These are phyloP conservation scores for Nematocida displodere DNA, from an alignment of 371 early-diverging fungal genomes.

Conservation along the genomic window DNA sequence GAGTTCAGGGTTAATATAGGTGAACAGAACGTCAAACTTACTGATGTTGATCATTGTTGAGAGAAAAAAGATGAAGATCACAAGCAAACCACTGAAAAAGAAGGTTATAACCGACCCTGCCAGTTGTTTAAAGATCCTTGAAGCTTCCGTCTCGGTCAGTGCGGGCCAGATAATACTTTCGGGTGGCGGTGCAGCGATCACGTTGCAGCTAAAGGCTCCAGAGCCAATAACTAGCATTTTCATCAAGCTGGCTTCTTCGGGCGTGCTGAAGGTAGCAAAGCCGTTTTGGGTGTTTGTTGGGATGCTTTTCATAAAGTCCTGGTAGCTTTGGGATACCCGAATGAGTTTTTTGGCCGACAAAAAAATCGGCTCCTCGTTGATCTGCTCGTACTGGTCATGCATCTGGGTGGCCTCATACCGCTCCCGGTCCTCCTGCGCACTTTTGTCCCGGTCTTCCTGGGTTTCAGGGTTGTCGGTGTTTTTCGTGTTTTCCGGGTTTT, in stretches of 20 bases:
- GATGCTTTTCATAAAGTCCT: slow-evolving; percentile 58
- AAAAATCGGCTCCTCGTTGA: slow-evolving; percentile 55
- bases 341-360: slow-evolving; percentile 56
- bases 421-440: no score
- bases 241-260: slow-evolving; percentile 54
- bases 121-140: slow-evolving; percentile 46
- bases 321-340: slow-evolving; percentile 37
- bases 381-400: slow-evolving; percentile 46
- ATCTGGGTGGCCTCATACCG: slow-evolving; percentile 11
- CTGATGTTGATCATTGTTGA: slow-evolving; percentile 41
- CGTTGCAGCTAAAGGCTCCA: slow-evolving; percentile 58
- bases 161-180: slow-evolving; percentile 64
- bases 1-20: slow-evolving; percentile 22
- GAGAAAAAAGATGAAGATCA: slow-evolving; percentile 52
- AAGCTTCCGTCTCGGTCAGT: slow-evolving; percentile 49
- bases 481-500: neutral
- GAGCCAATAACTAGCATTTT: slow-evolving; percentile 62
- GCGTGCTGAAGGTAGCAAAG: slow-evolving; percentile 63
- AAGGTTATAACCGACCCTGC: slow-evolving; percentile 55
- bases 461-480: neutral
- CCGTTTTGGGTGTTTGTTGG: slow-evolving; percentile 58
- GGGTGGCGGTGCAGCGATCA: slow-evolving; percentile 63
- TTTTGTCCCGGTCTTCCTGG: neutral
- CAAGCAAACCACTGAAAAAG: slow-evolving; percentile 59
- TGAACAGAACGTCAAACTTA: slow-evolving; percentile 21